phyloP scores from a whole-genome alignment of 176 grass and related monocot genomes.

The Secale cereale region DNA sequence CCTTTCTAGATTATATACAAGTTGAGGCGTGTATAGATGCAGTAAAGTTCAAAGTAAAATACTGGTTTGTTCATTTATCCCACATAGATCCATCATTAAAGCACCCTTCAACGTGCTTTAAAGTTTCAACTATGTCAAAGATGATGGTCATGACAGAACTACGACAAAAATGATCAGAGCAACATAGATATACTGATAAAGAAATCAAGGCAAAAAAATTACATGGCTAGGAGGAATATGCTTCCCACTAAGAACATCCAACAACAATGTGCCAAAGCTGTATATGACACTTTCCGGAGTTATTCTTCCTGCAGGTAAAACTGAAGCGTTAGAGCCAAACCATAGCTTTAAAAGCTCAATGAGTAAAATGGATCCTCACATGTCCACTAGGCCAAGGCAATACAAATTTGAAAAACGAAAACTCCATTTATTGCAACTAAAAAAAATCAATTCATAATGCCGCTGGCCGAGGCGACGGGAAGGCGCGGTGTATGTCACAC shows the following conservation, averaged over 20 bases:
- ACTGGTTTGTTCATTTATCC: background rate
- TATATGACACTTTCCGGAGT: conserved; percentile 91
- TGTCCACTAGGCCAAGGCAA: background rate
- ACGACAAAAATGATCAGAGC: background rate
- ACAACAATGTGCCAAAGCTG: conserved; percentile 86
- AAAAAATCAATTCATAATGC: background rate
- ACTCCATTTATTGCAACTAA: background rate
- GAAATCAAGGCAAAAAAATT: conserved; percentile 14
- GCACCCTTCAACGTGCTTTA: background rate
- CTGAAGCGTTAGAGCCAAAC: background rate
- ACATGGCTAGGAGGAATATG: conserved; percentile 97
- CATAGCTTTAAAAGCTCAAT: background rate
- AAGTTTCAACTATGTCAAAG: conserved; percentile 11
- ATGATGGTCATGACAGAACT: background rate
- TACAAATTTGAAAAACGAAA: conserved; percentile 3
- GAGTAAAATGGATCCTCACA: background rate
- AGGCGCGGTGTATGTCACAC: too few species aligned
- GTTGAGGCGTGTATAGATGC: background rate
- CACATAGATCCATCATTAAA: conserved; percentile 5
- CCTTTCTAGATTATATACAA: conserved; percentile 9
- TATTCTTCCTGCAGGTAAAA: conserved; percentile 68
- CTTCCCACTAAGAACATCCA: conserved; percentile 94
- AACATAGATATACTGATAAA: conserved; percentile 6
- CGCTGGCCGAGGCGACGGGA: too few species aligned
- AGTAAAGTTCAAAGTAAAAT: background rate